Conservation (phyloP, 495 filamentous ascomycete species). For the Pyrenula aspistea region DNA sequence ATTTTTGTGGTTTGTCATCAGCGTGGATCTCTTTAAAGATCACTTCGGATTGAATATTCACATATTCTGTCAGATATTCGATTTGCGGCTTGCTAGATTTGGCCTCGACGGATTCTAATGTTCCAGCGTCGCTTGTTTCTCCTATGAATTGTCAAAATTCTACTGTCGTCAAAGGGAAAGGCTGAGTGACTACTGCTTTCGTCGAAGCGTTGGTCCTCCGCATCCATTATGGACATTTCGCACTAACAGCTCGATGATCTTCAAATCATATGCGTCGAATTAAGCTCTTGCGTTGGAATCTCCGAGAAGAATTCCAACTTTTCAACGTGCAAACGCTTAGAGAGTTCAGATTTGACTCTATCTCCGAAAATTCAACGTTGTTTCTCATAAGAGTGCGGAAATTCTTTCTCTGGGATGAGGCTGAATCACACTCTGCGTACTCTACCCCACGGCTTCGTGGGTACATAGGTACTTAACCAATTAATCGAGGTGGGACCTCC, state of each 20-base stretch:
- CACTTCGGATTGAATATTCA: not conserved
- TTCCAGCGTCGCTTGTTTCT: not conserved
- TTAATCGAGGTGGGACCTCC: too few species aligned
- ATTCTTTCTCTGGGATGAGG: not conserved
- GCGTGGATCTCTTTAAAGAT: not conserved
- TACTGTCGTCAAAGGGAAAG: too few species aligned
- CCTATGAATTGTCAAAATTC: not conserved
- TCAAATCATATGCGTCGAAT: not conserved
- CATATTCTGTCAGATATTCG: not conserved
- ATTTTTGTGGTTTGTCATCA: not conserved
- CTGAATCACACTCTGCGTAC: too few species aligned
- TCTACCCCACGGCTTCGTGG: too few species aligned
- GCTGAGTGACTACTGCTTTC: not conserved
- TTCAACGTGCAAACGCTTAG: not conserved
- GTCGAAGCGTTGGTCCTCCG: not conserved
- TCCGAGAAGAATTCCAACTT: not conserved
- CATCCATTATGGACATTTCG: not conserved
- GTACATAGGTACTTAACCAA: too few species aligned
- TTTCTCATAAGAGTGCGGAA: not conserved
- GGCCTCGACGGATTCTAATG: not conserved
- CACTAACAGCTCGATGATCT: not conserved
- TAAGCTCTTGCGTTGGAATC: not conserved
- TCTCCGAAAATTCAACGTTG: not conserved
- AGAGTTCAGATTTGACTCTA: not conserved
- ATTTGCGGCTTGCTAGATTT: not conserved